These are phyloP conservation scores for Neonectria coccinea DNA, from an alignment of 2,329 filamentous ascomycete genomes.

Conservation along the genomic window DNA sequence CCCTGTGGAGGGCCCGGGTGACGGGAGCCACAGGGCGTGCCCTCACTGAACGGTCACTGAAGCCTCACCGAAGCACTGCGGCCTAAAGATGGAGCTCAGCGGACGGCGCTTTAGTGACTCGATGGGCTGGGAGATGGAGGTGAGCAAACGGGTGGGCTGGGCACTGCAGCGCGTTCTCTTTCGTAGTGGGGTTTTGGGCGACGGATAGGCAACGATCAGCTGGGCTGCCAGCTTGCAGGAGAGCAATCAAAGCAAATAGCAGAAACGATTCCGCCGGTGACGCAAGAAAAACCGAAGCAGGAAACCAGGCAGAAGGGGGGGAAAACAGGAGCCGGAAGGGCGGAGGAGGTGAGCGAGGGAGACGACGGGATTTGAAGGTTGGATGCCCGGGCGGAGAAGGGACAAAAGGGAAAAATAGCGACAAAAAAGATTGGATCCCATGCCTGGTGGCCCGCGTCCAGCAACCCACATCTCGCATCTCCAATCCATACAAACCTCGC, in stretches of 20 bases:
- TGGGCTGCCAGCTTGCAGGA: neutral
- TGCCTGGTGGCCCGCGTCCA: conserved; percentile 3
- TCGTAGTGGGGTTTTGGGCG: conserved; percentile 3
- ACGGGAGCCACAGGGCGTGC: conserved; percentile 16
- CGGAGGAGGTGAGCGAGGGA: conserved; percentile 13
- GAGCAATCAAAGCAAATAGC: neutral
- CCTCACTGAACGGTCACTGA: conserved; percentile 2
- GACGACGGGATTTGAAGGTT: conserved; percentile 27
- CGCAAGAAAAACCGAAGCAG: conserved; percentile 3
- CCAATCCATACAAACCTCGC: neutral
- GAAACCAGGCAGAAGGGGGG: conserved; percentile 4
- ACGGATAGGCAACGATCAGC: neutral
- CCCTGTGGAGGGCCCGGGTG: conserved; percentile 21
- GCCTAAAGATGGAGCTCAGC: neutral
- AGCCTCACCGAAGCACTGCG: conserved; percentile 6
- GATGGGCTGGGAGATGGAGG: neutral
- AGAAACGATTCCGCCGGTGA: conserved; percentile 6
- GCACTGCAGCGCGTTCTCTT: neutral
- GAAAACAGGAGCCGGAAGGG: conserved; percentile 9
- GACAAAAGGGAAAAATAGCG: conserved; percentile 20
- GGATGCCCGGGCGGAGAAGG: conserved; percentile 15
- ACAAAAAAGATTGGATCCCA: conserved; percentile 16
- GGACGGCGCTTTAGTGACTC: neutral
- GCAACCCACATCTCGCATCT: conserved; percentile 3
- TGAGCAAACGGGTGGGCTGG: neutral